A percentile compares a stretch with the other conserved stretches of the same genome.
Conservation (phyloP, 345 rosid genomes). For the Populus simonii region DNA sequence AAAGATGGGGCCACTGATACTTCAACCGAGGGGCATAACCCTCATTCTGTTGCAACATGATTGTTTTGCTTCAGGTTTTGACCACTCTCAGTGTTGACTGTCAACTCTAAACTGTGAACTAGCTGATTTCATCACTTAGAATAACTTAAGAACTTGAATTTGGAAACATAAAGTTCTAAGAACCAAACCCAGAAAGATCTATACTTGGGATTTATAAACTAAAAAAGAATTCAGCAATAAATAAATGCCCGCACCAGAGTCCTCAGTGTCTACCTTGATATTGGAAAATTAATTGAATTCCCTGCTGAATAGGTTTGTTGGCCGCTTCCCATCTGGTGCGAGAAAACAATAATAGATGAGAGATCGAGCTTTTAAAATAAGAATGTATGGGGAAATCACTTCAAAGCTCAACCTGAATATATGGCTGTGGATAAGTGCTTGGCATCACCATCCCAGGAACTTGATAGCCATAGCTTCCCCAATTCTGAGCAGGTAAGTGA, state of each 20-base stretch:
- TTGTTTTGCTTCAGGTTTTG: no score
- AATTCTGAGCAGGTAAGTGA: constrained; percentile 19
- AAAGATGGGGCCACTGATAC: no score
- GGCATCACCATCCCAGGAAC: constrained; percentile 38
- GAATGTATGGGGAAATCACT: not conserved
- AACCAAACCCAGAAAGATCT: not conserved
- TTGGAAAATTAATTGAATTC: constrained; percentile 30
- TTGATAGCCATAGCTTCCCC: constrained; percentile 29
- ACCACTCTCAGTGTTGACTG: no score
- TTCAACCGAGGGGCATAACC: no score
- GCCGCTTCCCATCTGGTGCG: constrained; percentile 39
- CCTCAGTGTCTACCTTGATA: constrained; percentile 31
- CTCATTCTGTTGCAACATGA: no score
- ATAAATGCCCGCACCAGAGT: not conserved
- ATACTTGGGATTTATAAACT: not conserved
- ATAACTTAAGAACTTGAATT: not conserved
- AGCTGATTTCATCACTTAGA: not conserved
- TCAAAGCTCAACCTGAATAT: constrained; percentile 38
- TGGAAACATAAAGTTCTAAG: not conserved
- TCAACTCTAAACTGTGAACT: not conserved
- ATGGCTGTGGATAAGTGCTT: constrained; percentile 15
- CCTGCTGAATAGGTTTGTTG: constrained; percentile 28
- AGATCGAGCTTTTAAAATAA: constrained; percentile 2
- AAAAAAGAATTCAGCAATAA: not conserved
- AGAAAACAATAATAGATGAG: constrained; percentile 13